Percentiles rank a stretch among this genome's conserved stretches.
Conservation (phyloP, 805 yeast species). For the Grigorovia jiainica region DNA sequence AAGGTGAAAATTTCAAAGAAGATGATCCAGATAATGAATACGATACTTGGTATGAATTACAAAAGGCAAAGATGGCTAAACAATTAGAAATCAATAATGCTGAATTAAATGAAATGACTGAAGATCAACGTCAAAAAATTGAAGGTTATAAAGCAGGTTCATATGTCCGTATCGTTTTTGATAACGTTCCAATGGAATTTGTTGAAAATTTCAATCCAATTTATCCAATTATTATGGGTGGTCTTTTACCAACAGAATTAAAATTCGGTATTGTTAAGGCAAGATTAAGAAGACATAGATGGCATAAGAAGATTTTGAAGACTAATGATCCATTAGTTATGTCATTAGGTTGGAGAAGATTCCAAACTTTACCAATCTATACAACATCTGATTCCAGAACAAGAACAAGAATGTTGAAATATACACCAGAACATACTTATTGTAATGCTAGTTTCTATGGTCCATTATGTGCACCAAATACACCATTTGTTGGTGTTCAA, state of each 20-base stretch:
- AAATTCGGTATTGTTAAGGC: conserved; percentile 89
- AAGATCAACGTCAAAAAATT: conserved; percentile 63
- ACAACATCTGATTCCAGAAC: conserved; percentile 97
- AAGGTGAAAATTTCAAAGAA: conserved; percentile 60
- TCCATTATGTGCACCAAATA: conserved; percentile 93
- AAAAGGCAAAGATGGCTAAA: conserved; percentile 93
- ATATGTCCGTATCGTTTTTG: conserved; percentile 82
- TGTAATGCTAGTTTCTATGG: conserved; percentile 96
- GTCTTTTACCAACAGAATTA: conserved; percentile 80
- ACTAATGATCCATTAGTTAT: conserved; percentile 91
- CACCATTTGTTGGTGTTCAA: conserved; percentile 94
- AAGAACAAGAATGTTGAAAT: conserved; percentile 93
- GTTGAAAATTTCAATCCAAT: conserved; percentile 76
- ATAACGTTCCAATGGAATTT: conserved; percentile 80
- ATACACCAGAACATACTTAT: conserved; percentile 96
- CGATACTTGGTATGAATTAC: conserved; percentile 96
- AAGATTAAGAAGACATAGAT: conserved; percentile 92
- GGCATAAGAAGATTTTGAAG: conserved; percentile 95
- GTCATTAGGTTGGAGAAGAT: conserved; percentile 96
- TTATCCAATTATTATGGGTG: conserved; percentile 84
- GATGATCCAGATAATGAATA: conserved; percentile 78
- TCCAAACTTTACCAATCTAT: conserved; percentile 91
- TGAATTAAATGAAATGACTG: conserved; percentile 64
- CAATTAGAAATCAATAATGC: conserved; percentile 89
- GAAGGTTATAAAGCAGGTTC: conserved; percentile 94